phyloP scores from a whole-genome alignment of 768 basidiomycete genomes.

The Ramaria sp. region DNA sequence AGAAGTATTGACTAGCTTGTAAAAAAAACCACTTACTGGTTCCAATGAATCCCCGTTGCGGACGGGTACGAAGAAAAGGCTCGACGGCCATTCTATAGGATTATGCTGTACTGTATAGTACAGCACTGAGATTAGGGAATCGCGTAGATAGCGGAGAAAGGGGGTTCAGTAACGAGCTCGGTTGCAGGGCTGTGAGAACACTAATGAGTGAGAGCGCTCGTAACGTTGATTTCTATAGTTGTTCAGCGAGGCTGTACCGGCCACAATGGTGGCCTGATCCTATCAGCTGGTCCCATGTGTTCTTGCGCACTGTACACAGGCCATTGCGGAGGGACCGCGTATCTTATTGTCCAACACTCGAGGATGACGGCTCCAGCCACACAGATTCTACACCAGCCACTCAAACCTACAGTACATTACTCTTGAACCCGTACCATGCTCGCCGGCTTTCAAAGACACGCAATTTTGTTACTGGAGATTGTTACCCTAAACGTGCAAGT shows the following conservation, averaged over 20 bases:
- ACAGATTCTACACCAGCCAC: neutral
- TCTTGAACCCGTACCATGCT: neutral
- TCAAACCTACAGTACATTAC: neutral
- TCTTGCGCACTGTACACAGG: no score
- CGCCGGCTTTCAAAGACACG: neutral
- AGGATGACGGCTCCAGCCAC: no score
- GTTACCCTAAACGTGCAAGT: neutral
- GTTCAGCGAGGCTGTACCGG: no score
- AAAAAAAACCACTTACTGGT: constrained; percentile 41
- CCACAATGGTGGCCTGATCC: no score
- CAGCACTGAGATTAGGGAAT: neutral
- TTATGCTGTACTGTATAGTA: neutral
- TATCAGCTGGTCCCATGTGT: no score
- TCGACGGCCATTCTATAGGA: constrained; percentile 50
- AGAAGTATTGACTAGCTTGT: neutral
- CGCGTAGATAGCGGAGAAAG: neutral
- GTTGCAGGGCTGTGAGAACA: neutral
- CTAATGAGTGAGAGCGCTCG: no score
- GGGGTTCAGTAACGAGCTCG: neutral
- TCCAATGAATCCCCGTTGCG: constrained; percentile 60
- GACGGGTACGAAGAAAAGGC: constrained; percentile 58
- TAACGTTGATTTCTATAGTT: no score
- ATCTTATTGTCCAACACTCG: no score
- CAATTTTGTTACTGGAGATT: neutral
- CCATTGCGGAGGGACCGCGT: no score